Base-by-base conservation (phyloP, 2,329 filamentous ascomycete species). In the Microsporum canis region DNA sequence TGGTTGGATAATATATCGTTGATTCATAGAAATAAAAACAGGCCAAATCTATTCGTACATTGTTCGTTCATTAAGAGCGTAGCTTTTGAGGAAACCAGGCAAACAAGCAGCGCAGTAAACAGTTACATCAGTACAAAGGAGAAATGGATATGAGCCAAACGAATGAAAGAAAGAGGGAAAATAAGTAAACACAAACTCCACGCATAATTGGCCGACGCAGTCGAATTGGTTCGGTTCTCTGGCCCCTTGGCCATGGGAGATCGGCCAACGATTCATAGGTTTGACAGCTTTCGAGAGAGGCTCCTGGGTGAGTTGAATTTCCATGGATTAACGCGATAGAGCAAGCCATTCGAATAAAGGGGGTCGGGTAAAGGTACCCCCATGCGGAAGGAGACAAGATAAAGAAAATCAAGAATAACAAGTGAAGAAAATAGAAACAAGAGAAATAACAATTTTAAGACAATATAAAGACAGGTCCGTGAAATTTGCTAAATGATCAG, bases 391-490 rank as follows among this genome's bases (percentile, higher is more conserved):
- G 31, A 43, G 53, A 27, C 38, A 14, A n/a, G 23, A 43, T 17
- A 57, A 31, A 56, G 6, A 34, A 27, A 56, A 43, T 7, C 14
- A 27, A 33, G 14, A 56, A 43, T 23, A 4, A 38, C 33, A 60
- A 34, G 31, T 17, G 29, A 34, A 12, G 23, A n/a, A 60, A 38
- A 12, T 39, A 43, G 17, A 31, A 58, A 17, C 43, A 57, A 33
- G 38, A 4, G 17, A 59, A 60, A 57, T 10, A 56, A 33, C 59
- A 58, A 55, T 34, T 36, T 63, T 33, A 63, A 39, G 51, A 60
- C 29, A 36, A 55, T 34, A 55, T 34, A 38, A 39, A 5, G 23
- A 34, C 51, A 38, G 31, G n/a, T 55, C 51, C 51, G n/a, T 55
- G 51, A 55, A 51, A 17, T 38, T 34, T 55, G 55, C 55, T 57